phyloP scores from a whole-genome alignment of 345 rosid species.

The Hibiscus trionum region DNA sequence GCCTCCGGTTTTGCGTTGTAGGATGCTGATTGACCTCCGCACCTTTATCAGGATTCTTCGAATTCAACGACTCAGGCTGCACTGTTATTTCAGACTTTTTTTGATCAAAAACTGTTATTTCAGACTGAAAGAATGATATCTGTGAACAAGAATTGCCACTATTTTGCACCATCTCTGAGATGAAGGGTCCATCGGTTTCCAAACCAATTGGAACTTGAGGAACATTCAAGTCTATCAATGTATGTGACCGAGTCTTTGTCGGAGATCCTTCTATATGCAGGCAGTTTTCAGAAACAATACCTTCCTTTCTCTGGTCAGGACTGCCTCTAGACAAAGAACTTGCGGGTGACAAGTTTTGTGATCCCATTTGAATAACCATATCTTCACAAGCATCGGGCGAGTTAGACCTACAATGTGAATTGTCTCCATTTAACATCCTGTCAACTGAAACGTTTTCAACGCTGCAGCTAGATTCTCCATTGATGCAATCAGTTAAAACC shows the following conservation, averaged over 20 bases:
- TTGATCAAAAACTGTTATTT: slow-evolving; percentile 15
- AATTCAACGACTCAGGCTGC: slow-evolving; percentile 17
- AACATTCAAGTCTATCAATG: slow-evolving; percentile 45
- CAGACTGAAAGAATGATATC: slow-evolving; percentile 24
- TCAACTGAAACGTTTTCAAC: slow-evolving; percentile 22
- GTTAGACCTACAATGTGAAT: slow-evolving; percentile 21
- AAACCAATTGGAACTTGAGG: slow-evolving; percentile 36
- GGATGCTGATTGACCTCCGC: background rate
- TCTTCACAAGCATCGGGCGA: slow-evolving; percentile 30
- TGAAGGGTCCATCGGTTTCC: slow-evolving; percentile 23
- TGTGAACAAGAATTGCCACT: slow-evolving; percentile 24
- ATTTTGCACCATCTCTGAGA: slow-evolving; percentile 19
- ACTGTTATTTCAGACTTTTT: slow-evolving; percentile 21
- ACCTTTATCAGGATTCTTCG: background rate
- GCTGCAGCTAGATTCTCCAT: slow-evolving; percentile 34
- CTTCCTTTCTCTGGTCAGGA: slow-evolving; percentile 28
- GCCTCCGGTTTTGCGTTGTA: slow-evolving; percentile 20
- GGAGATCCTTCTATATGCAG: slow-evolving; percentile 20
- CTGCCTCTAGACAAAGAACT: slow-evolving; percentile 33
- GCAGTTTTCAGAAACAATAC: slow-evolving; percentile 9
- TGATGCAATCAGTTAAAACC: slow-evolving; percentile 24
- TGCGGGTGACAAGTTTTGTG: slow-evolving; percentile 31
- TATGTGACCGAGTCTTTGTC: slow-evolving; percentile 20
- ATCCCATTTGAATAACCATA: slow-evolving; percentile 17
- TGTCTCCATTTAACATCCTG: slow-evolving; percentile 22